Conservation (phyloP, 805 yeast species). For the Candida broadrunensis region DNA sequence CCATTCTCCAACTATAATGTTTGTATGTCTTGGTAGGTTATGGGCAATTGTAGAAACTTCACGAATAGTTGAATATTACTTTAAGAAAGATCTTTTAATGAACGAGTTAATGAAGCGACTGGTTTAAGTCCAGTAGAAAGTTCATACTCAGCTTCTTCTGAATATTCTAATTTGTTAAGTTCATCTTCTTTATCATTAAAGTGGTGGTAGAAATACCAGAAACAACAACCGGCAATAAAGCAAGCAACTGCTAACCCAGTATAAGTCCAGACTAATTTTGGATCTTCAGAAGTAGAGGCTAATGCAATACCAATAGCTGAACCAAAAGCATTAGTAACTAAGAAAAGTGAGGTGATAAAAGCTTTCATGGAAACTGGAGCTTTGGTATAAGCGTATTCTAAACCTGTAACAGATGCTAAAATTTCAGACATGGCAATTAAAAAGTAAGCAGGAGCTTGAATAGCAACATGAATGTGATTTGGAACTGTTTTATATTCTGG, state of each 20-base stretch:
- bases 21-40: no score
- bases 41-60: no score
- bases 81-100: slow-evolving; percentile 4
- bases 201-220: slow-evolving; percentile 57
- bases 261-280: slow-evolving; percentile 67
- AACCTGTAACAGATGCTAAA: slow-evolving; percentile 74
- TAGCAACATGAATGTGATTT: slow-evolving; percentile 60
- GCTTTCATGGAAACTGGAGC: slow-evolving; percentile 70
- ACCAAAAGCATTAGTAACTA: slow-evolving; percentile 69
- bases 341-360: slow-evolving; percentile 58
- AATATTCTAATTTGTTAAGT: slow-evolving; percentile 48
- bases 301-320: slow-evolving; percentile 75
- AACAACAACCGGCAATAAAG: slow-evolving; percentile 52
- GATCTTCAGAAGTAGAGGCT: slow-evolving; percentile 62
- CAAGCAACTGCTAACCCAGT: slow-evolving; percentile 60
- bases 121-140: slow-evolving; percentile 13
- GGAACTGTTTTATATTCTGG: slow-evolving; percentile 38
- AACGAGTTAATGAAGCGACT: slow-evolving; percentile 10
- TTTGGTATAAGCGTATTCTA: slow-evolving; percentile 79
- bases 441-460: slow-evolving; percentile 68
- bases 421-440: slow-evolving; percentile 73
- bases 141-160: slow-evolving; percentile 9
- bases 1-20: no score
- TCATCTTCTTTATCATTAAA: slow-evolving; percentile 56
- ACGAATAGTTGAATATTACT: no score